A percentile compares a stretch with the other conserved stretches of the same genome.
These are phyloP conservation scores for Citrus trifoliata DNA, from an alignment of 345 rosid genomes.

Conservation along the genomic window DNA sequence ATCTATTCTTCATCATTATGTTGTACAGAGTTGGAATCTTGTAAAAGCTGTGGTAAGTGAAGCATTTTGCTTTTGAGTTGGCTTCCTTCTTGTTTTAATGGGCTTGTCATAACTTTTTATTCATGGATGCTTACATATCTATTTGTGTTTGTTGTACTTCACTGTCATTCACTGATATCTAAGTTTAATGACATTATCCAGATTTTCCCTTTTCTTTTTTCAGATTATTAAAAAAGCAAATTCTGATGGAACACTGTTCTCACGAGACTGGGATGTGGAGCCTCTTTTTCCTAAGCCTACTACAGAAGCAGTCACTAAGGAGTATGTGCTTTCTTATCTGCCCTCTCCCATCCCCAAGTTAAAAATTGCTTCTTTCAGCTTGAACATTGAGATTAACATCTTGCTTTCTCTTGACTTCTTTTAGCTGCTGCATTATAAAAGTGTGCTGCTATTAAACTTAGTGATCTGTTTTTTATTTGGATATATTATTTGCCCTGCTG, in stretches of 20 bases:
- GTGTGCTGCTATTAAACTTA: background rate
- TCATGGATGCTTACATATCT: background rate
- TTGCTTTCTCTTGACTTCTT: background rate
- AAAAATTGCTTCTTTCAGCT: background rate
- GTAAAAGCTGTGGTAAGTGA: conserved; percentile 3
- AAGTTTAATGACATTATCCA: background rate
- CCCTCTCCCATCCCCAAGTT: background rate
- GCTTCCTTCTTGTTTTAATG: conserved; percentile 5
- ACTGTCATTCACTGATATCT: conserved; percentile 2
- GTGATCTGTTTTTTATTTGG: conserved; percentile 3
- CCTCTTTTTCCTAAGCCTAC: conserved; percentile 67
- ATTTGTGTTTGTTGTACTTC: background rate
- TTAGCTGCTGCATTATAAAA: background rate
- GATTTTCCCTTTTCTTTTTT: conserved; percentile 5
- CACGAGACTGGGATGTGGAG: conserved; percentile 82
- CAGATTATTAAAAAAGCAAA: conserved; percentile 76
- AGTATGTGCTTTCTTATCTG: conserved; percentile 42
- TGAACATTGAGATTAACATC: background rate
- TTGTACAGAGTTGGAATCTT: background rate
- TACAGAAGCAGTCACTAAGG: conserved; percentile 35
- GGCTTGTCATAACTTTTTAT: background rate
- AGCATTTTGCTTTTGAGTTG: background rate
- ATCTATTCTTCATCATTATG: background rate
- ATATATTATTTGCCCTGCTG: conserved; percentile 8
- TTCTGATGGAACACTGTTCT: conserved; percentile 61